Base-by-base conservation (phyloP, 2,329 filamentous ascomycete genomes). In the Epichloe amarillans region DNA sequence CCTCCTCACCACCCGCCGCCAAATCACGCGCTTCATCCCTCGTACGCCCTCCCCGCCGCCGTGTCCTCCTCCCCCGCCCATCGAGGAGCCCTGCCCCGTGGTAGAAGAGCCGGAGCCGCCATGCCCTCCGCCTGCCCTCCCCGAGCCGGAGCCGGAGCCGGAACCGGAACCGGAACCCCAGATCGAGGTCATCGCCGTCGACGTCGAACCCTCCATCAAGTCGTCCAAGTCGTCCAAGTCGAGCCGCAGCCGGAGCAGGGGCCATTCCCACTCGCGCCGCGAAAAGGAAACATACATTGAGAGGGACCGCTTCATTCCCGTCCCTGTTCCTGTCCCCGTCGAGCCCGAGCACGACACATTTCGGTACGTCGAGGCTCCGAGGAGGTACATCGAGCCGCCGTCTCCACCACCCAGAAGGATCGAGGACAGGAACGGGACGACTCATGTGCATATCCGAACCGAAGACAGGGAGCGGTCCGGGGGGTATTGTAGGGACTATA, bases 201-300 rank as follows among this genome's bases (percentile, higher is more conserved):
- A 68, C 47, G 62, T 67, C 35, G 66, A 66, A 44, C 63, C 61
- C 2, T 48, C 50, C 6, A 19, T 54, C 57, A 45, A 61, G 57
- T 51, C 55, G 49, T 35, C 57, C 30, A 50, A 49, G 49, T 57
- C 52, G 61, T 30, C 26, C 26, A 30, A 62, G 54, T 61, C 47
- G 35, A 61, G 60, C 47, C 62, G 61, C 53, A 59, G 59, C 53
- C 58, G 58, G 50, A 59, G 55, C 47, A 49, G 47, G 47, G 37
- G 47, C 40, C 55, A 50, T 40, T 59, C 55, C 12, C 55, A 55
- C 35, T 56, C 58, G 35, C 59, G 64, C 14, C 59, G 64, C 14
- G 69, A 75, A 44, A 64, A 64, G 36, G 74, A 79, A 59, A 66
- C 76, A 47, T 68, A 73, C 58, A 69, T 79, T 53, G 74, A 79